These are phyloP conservation scores for Colletotrichum sp. DNA, from an alignment of 2,329 filamentous ascomycete genomes.

Conservation along the genomic window DNA sequence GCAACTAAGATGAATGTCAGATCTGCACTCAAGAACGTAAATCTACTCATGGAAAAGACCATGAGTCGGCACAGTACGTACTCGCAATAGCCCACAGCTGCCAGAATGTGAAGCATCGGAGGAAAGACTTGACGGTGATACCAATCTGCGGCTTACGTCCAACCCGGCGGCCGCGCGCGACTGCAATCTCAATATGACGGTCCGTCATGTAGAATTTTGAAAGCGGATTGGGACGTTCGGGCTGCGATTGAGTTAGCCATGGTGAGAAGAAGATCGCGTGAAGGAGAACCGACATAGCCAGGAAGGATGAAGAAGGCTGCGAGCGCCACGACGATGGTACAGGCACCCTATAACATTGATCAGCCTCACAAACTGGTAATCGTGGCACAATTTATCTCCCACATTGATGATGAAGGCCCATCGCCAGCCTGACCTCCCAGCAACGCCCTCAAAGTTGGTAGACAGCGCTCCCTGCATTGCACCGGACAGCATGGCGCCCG, in stretches of 20 bases:
- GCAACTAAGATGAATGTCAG: background rate
- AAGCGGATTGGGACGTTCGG: conserved; percentile 1
- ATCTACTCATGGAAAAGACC: background rate
- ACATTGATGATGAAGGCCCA: conserved; percentile 47
- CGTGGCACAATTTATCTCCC: fast-evolving
- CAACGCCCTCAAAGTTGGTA: conserved; percentile 55
- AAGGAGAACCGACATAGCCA: background rate
- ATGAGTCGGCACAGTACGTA: background rate
- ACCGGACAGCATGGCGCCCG: conserved; percentile 60
- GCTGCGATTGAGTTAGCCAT: background rate
- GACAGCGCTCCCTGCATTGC: conserved; percentile 59
- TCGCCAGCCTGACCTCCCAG: conserved; percentile 43
- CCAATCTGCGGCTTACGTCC: conserved; percentile 12
- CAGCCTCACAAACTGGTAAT: fast-evolving
- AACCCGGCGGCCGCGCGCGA: background rate
- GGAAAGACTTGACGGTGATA: conserved; percentile 2
- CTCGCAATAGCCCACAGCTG: conserved; percentile 8
- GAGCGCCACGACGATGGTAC: background rate
- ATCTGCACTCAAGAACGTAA: fast-evolving
- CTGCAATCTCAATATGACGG: conserved; percentile 2
- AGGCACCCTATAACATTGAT: background rate
- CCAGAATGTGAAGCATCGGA: conserved; percentile 10
- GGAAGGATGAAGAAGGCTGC: conserved; percentile 12
- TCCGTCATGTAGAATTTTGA: conserved; percentile 6
- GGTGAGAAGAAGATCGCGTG: fast-evolving